Percentiles rank a stretch among this genome's conserved stretches.
phyloP scores from a whole-genome alignment of 2,329 filamentous ascomycete species.

The Aotearoamyces nothofagi region DNA sequence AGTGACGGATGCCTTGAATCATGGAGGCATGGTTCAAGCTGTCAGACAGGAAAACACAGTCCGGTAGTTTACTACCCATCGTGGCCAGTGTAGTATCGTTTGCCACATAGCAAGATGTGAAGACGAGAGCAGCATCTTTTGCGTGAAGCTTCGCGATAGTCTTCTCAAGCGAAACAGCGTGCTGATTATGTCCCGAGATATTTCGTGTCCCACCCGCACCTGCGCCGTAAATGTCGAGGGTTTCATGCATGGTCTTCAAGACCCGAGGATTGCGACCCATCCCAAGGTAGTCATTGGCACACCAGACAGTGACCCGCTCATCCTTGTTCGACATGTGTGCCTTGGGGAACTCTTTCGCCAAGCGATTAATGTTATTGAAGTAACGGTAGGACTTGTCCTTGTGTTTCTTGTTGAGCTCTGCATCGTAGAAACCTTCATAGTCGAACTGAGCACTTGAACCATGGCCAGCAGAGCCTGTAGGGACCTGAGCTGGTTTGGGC shows the following conservation, averaged over 20 bases:
- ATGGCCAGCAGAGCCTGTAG: constrained; percentile 9
- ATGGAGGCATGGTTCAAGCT: constrained; percentile 96
- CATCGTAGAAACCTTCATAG: constrained; percentile 79
- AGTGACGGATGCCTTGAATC: constrained; percentile 98
- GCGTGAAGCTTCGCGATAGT: constrained; percentile 78
- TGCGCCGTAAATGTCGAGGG: constrained; percentile 84
- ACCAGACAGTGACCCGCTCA: constrained; percentile 93
- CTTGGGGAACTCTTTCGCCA: constrained; percentile 89
- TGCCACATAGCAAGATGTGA: constrained; percentile 95
- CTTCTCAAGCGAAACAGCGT: constrained; percentile 72
- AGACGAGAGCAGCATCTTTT: constrained; percentile 85
- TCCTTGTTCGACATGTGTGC: constrained; percentile 77
- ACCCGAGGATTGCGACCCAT: constrained; percentile 90
- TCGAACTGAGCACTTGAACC: constrained; percentile 51
- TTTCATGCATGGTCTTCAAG: constrained; percentile 83
- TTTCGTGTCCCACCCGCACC: constrained; percentile 93
- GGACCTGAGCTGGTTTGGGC: constrained; percentile 8
- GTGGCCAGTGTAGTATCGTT: constrained; percentile 96
- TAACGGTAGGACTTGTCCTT: constrained; percentile 99
- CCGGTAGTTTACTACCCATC: constrained; percentile 87
- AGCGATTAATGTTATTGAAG: constrained; percentile 99
- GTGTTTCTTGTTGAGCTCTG: constrained; percentile 94
- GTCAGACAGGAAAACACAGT: constrained; percentile 96
- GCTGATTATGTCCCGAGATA: constrained; percentile 94
- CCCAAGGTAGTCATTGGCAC: constrained; percentile 95